Evolutionary conservation across 116 monocot genomes (phyloP).

Genomic region (Zostera marina): DNA sequence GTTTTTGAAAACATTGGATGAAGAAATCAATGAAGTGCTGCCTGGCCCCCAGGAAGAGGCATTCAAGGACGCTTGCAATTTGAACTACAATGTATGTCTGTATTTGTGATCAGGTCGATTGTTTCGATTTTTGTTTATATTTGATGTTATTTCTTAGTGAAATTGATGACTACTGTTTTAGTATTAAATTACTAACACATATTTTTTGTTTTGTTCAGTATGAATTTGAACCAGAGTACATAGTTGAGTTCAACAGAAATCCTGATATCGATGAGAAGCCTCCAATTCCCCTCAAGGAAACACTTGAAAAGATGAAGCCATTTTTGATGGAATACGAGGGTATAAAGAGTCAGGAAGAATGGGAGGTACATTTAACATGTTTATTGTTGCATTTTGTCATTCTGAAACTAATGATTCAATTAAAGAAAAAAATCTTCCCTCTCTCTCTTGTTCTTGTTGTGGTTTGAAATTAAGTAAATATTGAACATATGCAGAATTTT

Average conservation of each 20-base stretch:
- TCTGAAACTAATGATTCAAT: background rate
- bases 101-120: background rate
- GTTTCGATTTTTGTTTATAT: background rate
- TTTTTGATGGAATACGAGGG: constrained; percentile 29
- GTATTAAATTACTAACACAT: background rate
- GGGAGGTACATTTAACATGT: constrained; percentile 9
- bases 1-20: constrained; percentile 11
- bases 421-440: background rate
- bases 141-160: background rate
- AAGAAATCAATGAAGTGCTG: constrained; percentile 7
- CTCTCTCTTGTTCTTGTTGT: background rate
- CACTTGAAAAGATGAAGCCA: constrained; percentile 26
- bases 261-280: constrained; percentile 22
- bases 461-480: too few species aligned
- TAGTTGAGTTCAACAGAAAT: constrained; percentile 16
- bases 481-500: too few species aligned
- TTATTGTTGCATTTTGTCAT: background rate
- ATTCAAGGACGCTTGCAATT: constrained; percentile 12
- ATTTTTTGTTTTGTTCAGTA: constrained; percentile 7
- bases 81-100: constrained; percentile 12
- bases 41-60: constrained; percentile 15
- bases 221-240: constrained; percentile 22
- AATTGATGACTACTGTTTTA: background rate
- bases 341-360: constrained; percentile 16
- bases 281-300: constrained; percentile 11